Evolutionary conservation across 169 alveolate genomes (phyloP), one percentile per base, ranked within the genome.

Genomic region (Prorocentrum cordatum): DNA sequence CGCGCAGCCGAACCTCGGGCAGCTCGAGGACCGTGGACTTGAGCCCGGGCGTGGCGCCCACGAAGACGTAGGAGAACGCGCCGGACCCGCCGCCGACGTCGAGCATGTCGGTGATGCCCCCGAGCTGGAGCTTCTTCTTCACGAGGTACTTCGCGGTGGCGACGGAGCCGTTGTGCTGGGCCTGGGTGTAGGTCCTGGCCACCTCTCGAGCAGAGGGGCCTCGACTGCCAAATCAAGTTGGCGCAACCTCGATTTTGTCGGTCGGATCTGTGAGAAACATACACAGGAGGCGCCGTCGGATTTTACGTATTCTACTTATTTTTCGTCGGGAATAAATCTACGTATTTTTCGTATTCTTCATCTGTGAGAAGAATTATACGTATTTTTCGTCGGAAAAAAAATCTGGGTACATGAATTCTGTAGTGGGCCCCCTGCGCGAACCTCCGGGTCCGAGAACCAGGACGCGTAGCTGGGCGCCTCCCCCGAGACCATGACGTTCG

Each of bases 41-140:
- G 79, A 79, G 89, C 47, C 89, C 89, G 1, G 89, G 89, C 18
- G 79, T 79, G 54, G 89, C 89, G 66, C 47, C 89, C 5, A 67
- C 47, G 89, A 79, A 79, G 29, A 79, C 89, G 50, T 79, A 79
- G 29, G 79, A 61, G 58, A 79, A 79, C 0, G 89, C 89, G 18
- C 89, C 89, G 18, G 89, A 79, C 10, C 89, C 89, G 66, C 89
- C 89, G 59, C 89, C 89, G 27, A 79, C 89, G 16, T 79, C 89
- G 58, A 79, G 71, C 89, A 79, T 79, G 66, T 42, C 26, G 35
- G 38, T 54, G 33, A 79, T 79, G 16, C 77, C 89, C 26, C 89
- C 89, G 16, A 79, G 66, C 18, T 79, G 66, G 31, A 79, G 73
- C 89, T 79, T 79, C 61, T 79, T 79, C 77, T 66, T 64, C 45